These are phyloP conservation scores for Aspergillus melleus DNA, from an alignment of 2,329 filamentous ascomycete genomes.

Conservation along the genomic window DNA sequence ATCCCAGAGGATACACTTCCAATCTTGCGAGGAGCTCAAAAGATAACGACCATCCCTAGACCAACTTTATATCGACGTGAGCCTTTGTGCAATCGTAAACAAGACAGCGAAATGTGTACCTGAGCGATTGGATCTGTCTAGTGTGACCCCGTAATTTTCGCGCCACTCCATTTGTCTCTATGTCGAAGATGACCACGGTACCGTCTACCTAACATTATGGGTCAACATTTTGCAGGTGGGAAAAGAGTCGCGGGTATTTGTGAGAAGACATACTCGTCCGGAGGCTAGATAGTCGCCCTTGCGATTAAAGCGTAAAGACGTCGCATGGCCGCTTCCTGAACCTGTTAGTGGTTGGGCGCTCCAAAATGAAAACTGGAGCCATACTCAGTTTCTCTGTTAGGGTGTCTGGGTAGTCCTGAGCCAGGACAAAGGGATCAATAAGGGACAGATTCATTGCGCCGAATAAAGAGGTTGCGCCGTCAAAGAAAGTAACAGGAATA, in stretches of 20 bases:
- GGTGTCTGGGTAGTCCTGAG: conserved; percentile 84
- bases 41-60: conserved; percentile 88
- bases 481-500: not conserved
- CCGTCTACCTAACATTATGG: conserved; percentile 64
- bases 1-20: conserved; percentile 97
- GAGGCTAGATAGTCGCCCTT: conserved; percentile 93
- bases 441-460: conserved; percentile 69
- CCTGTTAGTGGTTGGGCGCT: conserved; percentile 14
- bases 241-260: not conserved
- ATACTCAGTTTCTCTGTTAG: conserved; percentile 82
- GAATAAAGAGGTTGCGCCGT: not conserved
- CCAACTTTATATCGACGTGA: conserved; percentile 60
- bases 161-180: conserved; percentile 95
- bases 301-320: conserved; percentile 81
- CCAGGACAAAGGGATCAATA: conserved; percentile 69
- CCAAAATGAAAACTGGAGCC: conserved; percentile 17
- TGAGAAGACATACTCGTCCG: conserved; percentile 63
- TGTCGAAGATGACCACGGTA: conserved; percentile 91
- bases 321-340: conserved; percentile 63
- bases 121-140: conserved; percentile 87
- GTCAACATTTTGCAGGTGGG: conserved; percentile 14
- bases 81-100: not conserved
- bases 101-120: conserved; percentile 34
- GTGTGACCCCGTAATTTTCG: conserved; percentile 92
- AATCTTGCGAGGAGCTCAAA: conserved; percentile 89